These are phyloP conservation scores for Xerocomus potaroensis DNA, from an alignment of 768 basidiomycete genomes.

Conservation along the genomic window DNA sequence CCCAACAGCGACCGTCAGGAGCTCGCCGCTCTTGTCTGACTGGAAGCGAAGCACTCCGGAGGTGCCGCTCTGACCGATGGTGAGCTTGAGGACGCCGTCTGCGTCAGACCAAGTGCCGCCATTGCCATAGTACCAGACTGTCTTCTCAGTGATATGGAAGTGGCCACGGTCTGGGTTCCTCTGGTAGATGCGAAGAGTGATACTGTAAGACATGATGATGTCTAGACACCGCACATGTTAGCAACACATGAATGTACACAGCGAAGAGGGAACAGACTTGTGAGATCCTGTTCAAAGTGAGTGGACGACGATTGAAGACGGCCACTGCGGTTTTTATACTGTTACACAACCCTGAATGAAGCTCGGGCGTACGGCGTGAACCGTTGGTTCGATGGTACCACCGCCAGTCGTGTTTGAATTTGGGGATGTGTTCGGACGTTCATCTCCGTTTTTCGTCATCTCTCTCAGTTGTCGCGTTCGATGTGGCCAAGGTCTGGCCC, in stretches of 20 bases:
- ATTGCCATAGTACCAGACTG: conserved; percentile 1
- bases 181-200: neutral
- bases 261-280: conserved; percentile 1
- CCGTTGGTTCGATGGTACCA: neutral
- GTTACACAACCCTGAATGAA: neutral
- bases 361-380: neutral
- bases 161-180: neutral
- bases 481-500: no score
- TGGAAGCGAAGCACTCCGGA: conserved; percentile 35
- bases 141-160: conserved; percentile 1
- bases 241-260: neutral
- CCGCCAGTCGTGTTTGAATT: neutral
- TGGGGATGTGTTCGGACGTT: neutral
- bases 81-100: conserved; percentile 24
- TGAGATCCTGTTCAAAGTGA: neutral
- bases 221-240: neutral
- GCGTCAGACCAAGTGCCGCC: conserved; percentile 28
- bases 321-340: conserved; percentile 1
- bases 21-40: conserved; percentile 25
- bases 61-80: conserved; percentile 36
- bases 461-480: no score
- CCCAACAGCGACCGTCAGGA: conserved; percentile 32
- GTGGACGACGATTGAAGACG: neutral
- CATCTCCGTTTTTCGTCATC: no score
- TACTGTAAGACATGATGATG: conserved; percentile 9